A percentile compares a stretch with the other conserved stretches of the same genome.
Conservation (phyloP, 371 early-diverging fungal species). For the Mucor plumbeus region DNA sequence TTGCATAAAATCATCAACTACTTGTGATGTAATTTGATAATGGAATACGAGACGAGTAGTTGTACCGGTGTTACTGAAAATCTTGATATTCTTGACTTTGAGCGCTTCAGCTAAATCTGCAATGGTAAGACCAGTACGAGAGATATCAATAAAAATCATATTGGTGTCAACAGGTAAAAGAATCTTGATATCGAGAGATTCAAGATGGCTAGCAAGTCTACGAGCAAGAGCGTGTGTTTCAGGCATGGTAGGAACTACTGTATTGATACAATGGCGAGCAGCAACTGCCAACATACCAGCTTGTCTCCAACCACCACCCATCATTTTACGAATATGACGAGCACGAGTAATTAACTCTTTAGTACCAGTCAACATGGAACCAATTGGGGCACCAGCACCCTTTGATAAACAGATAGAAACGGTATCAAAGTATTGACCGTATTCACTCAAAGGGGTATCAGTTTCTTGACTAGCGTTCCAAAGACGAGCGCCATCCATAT, state of each 20-base stretch:
- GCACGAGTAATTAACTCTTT: constrained; percentile 72
- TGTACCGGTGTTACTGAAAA: constrained; percentile 54
- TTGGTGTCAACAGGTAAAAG: constrained; percentile 82
- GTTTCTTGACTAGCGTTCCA: constrained; percentile 88
- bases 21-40: constrained; percentile 69
- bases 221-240: constrained; percentile 72
- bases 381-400: constrained; percentile 89
- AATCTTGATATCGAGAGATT: constrained; percentile 61
- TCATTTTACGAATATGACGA: constrained; percentile 83
- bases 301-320: constrained; percentile 95
- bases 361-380: constrained; percentile 78
- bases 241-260: constrained; percentile 66
- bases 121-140: constrained; percentile 50
- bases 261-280: constrained; percentile 71
- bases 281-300: constrained; percentile 81
- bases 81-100: constrained; percentile 54
- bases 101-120: constrained; percentile 57
- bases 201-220: constrained; percentile 63
- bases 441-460: constrained; percentile 69
- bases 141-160: constrained; percentile 79
- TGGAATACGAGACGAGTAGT: constrained; percentile 75
- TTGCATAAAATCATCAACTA: constrained; percentile 57
- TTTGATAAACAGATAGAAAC: constrained; percentile 91
- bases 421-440: constrained; percentile 78
- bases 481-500: constrained; percentile 90